Base-by-base conservation (phyloP, 1,139 yeast genomes). In the Entelexis sorbosivorans region DNA sequence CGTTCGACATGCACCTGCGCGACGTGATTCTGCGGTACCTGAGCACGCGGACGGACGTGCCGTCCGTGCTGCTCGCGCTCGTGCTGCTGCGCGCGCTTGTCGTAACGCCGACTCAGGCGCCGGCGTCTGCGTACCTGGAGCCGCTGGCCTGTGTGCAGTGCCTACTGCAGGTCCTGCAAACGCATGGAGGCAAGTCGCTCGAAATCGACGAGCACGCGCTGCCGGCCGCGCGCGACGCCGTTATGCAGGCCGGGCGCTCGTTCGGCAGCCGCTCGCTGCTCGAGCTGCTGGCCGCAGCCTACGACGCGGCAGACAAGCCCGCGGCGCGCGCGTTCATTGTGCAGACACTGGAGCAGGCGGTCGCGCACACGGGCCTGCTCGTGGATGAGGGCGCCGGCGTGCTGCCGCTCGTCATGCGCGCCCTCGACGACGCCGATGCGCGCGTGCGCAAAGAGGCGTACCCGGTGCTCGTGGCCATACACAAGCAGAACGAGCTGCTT, bases 381-480 rank as follows among this genome's bases (percentile, higher is more conserved):
- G 33, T 28, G 5, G 39, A 19, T 17, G 53, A 44, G 17, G 46
- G 24, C 2, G 44, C 28, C 2, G 22, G 28, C 11, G 38, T 24
- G 8, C 34, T 52, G 24, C 38, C 32, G n/a, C 19, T 50, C 13
- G 48, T 50, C 31, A 6, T 33, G 35, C 5, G 7, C 26, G 49
- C 47, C 3, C 20, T 44, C 17, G 32, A 26, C 13, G 48, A 52
- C 48, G 44, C 49, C 17, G 63, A 63, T 38, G 59, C 62, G 13
- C 48, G 50, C 16, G 64, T 65, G 17, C 61, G 68, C 14, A 58
- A 62, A 44, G 64, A 63, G 43, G 60, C 64, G 3, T 65, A 64
- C 52, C 64, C 65, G 1, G 50, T 60, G 22, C 46, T 64, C 24
- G 60, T 60, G 14, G 54, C 52, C 9, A 40, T 52, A 5, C 57